Conservation (phyloP, 305 asterid genomes). For the Vinca major region DNA sequence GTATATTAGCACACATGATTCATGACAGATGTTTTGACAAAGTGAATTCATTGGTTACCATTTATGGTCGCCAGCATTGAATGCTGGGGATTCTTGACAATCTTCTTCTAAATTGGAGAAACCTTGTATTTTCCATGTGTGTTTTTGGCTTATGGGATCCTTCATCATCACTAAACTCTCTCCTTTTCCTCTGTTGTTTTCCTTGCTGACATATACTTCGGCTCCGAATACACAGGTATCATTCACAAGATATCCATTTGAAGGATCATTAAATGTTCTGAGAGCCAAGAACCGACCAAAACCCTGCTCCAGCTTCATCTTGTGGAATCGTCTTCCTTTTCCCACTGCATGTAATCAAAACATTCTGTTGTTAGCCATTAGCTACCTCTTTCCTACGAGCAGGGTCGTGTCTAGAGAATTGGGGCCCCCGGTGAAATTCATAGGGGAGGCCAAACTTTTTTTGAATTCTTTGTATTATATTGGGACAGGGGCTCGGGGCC, state of each 20-base stretch:
- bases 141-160: conserved; percentile 9
- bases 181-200: conserved; percentile 7
- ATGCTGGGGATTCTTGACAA: conserved; percentile 13
- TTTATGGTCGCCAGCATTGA: conserved; percentile 17
- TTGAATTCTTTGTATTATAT: too few relatives aligned
- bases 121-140: conserved; percentile 12
- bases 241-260: conserved; percentile 13
- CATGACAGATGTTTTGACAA: not conserved
- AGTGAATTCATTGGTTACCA: conserved; percentile 9
- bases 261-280: conserved; percentile 10
- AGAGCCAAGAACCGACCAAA: conserved; percentile 12
- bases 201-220: conserved; percentile 14
- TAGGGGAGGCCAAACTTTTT: too few relatives aligned
- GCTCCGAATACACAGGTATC: conserved; percentile 13
- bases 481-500: too few relatives aligned
- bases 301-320: conserved; percentile 11
- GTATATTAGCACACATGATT: not conserved
- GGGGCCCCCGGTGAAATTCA: too few relatives aligned
- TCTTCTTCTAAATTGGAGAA: not conserved
- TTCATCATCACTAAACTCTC: conserved; percentile 16
- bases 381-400: too few relatives aligned
- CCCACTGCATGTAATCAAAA: conserved; percentile 4
- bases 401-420: too few relatives aligned
- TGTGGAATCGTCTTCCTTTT: conserved; percentile 13
- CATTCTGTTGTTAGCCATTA: not conserved